Percentiles rank a stretch among this genome's conserved stretches.
These are phyloP conservation scores for Mycogone perniciosa DNA, from an alignment of 2,329 filamentous ascomycete species.

Conservation along the genomic window DNA sequence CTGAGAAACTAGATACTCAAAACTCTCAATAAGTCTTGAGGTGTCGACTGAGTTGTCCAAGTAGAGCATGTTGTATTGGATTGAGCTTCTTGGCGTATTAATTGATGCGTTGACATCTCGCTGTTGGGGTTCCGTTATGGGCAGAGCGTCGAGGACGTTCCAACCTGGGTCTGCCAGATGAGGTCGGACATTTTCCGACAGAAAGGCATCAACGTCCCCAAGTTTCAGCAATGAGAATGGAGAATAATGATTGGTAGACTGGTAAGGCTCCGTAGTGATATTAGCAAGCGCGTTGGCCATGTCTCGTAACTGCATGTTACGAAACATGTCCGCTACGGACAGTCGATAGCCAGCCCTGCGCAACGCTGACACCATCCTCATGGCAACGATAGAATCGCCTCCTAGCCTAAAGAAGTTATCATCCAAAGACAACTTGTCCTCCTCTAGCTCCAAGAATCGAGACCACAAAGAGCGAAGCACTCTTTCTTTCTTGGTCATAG, in stretches of 20 bases:
- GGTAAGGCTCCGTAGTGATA: conserved; percentile 19
- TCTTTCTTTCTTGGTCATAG: conserved; percentile 36
- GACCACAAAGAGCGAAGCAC: conserved; percentile 43
- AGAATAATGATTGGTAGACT: background rate
- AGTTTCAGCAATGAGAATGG: conserved; percentile 45
- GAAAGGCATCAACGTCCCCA: conserved; percentile 34
- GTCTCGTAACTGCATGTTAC: conserved; percentile 40
- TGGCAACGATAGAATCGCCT: conserved; percentile 54
- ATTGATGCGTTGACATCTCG: conserved; percentile 54
- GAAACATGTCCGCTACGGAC: conserved; percentile 51
- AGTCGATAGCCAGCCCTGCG: conserved; percentile 41
- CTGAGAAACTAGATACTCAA: conserved; percentile 48
- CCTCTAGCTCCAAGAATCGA: conserved; percentile 36
- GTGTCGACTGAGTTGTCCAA: conserved; percentile 47
- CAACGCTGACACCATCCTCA: conserved; percentile 53
- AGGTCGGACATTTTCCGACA: conserved; percentile 43
- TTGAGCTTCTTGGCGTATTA: conserved; percentile 51
- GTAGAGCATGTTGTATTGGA: conserved; percentile 59
- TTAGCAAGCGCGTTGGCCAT: conserved; percentile 42
- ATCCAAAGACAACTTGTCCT: conserved; percentile 44
- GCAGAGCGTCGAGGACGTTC: conserved; percentile 50
- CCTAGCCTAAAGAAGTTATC: conserved; percentile 57
- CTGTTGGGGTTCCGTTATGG: conserved; percentile 52
- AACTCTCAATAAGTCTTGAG: conserved; percentile 41
- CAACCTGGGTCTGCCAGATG: conserved; percentile 45